phyloP scores from a whole-genome alignment of 768 basidiomycete genomes.

The Myochromella boudieri region DNA sequence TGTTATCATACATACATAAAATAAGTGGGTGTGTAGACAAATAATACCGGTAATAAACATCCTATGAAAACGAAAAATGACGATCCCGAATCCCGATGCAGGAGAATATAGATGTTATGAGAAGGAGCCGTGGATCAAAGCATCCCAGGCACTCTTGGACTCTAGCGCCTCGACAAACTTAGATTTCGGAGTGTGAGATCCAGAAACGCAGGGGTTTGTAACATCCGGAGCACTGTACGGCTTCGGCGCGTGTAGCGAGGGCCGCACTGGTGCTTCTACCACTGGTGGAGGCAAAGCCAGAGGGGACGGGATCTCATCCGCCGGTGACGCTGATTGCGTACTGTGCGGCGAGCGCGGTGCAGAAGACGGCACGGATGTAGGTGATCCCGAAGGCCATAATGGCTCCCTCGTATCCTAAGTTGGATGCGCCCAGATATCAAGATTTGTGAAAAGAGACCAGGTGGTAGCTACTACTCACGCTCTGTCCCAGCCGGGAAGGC shows the following conservation, averaged over 20 bases:
- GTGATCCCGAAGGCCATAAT: constrained; percentile 9
- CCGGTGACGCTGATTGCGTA: constrained; percentile 7
- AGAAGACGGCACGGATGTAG: constrained; percentile 11
- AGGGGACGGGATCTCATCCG: constrained; percentile 13
- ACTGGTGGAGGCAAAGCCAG: constrained; percentile 14
- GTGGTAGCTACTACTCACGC: constrained; percentile 14
- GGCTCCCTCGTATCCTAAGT: constrained; percentile 15
- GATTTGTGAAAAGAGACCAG: background rate
- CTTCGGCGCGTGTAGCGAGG: constrained; percentile 15
- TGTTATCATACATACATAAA: too few relatives aligned
- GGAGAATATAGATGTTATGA: too few relatives aligned
- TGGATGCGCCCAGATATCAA: constrained; percentile 3
- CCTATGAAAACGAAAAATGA: background rate
- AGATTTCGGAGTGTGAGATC: constrained; percentile 35
- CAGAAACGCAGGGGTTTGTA: constrained; percentile 11
- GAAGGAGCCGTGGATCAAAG: constrained; percentile 65
- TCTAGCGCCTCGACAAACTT: constrained; percentile 59
- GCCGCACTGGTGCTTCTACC: constrained; percentile 7
- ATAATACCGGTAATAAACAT: too few relatives aligned
- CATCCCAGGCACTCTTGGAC: constrained; percentile 66
- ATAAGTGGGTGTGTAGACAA: too few relatives aligned
- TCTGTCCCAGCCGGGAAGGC: constrained; percentile 20
- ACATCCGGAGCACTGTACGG: constrained; percentile 16
- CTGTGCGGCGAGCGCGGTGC: constrained; percentile 12
- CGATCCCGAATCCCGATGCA: too few relatives aligned